Conservation (phyloP, 805 yeast species). For the Myxozyma geophila region DNA sequence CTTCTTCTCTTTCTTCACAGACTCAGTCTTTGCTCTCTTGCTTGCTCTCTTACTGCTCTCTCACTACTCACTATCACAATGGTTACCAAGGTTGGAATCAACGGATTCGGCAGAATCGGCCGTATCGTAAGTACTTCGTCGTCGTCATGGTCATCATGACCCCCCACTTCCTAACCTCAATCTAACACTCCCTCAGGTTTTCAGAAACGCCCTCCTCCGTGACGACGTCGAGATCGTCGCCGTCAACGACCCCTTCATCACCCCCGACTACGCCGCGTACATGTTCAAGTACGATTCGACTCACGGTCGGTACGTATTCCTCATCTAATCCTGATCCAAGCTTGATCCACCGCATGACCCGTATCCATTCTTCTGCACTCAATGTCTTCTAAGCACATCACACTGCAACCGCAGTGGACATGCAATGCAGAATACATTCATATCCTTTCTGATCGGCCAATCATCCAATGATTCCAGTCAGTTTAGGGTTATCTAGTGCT, state of each 20-base stretch:
- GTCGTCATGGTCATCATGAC: background rate
- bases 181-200: constrained; percentile 40
- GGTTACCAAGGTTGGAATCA: constrained; percentile 75
- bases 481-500: too few relatives aligned
- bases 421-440: too few relatives aligned
- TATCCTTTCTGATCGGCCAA: too few relatives aligned
- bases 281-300: constrained; percentile 96
- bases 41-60: constrained; percentile 2
- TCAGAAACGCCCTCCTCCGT: constrained; percentile 78
- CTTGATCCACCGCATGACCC: background rate
- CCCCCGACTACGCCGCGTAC: constrained; percentile 89
- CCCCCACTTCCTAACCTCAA: background rate
- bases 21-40: background rate
- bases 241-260: constrained; percentile 89
- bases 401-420: too few relatives aligned
- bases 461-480: too few relatives aligned
- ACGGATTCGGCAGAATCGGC: constrained; percentile 95
- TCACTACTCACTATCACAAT: constrained; percentile 18
- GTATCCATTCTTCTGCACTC: background rate
- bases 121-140: constrained; percentile 61
- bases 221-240: constrained; percentile 81
- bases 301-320: constrained; percentile 61
- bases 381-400: too few relatives aligned
- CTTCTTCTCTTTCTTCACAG: constrained; percentile 2
- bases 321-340: background rate